Evolutionary conservation across 2,329 filamentous ascomycete genomes (phyloP), one percentile per base, ranked within the genome.

Genomic region (Talaromyces islandicus): DNA sequence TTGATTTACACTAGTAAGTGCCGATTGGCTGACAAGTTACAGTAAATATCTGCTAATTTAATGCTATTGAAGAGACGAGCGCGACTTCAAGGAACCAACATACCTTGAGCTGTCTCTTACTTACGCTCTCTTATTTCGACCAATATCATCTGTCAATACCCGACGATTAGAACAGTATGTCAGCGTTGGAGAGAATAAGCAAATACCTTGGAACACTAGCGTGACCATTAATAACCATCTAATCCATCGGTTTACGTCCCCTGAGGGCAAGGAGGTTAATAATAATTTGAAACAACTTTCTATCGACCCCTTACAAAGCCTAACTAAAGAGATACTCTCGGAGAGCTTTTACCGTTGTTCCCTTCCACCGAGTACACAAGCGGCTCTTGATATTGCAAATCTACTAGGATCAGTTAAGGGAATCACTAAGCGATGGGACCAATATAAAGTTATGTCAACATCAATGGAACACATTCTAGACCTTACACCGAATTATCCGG

Each of bases 261-360:
- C 1, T 24, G 46, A 2, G 32, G 25, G 6, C 4, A 30, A 57
- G 32, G 12, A 56, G 43, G 46, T 32, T 32, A 19, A 14, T 43
- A 19, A 21, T 30, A 27, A 25, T 10, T 6, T 17, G 32, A 17
- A 57, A 60, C 48, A 32, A 32, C 35, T 21, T 12, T 12, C 14
- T 12, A 38, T 38, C 35, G 17, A 38, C 7, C 35, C 35, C 17
- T 4, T 38, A 7, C 35, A 6, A 38, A 29, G 7, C 46, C 56
- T 27, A 57, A 38, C 17, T 57, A 46, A 43, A 57, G 19, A 46
- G 48, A 60, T 57, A 21, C 54, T 57, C 4, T 60, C 27, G 14
- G 58, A 56, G 19, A 60, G 54, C 48, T 57, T 60, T 54, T 60
- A 48, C 35, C 54, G 35, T 10, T 60, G 58, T 29, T 56, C 48